Evolutionary conservation across 1,139 yeast species (phyloP), one percentile per base, ranked within the genome.

Genomic region (Suhomyces maxii): DNA sequence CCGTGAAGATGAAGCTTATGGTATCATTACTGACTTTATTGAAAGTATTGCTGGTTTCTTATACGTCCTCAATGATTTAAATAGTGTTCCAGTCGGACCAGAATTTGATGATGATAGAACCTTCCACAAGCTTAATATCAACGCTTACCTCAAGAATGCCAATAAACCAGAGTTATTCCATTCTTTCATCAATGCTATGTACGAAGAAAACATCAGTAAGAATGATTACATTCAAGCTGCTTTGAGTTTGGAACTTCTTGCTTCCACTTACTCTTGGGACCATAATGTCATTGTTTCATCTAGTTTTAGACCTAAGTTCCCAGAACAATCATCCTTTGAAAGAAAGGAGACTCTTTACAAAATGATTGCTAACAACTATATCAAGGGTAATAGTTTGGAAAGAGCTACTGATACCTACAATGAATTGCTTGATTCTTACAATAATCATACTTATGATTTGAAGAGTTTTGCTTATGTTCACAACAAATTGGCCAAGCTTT

Each of bases 51-150:
- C 82, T 34, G 85, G 82, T 32, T 87, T 89, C 65, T 67, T 89
- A 51, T 80, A 78, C 45, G 81, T 84, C 23, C 75, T 87, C 58
- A 76, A 83, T 51, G 89, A 87, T 57, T 79, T 86, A 57, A 80
- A 80, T 54, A 79, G 80, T 53, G 89, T 89, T 47, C 96, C 97
- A 18, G 79, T 78, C 42, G 93, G 91, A 18, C 84, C 84, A 40
- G 96, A 89, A 58, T 89, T 86, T 65, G 93, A 86, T 56, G 95
- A 87, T 59, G 96, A 89, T 63, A 75, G 96, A 61, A 84, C 90
- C 3, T 86, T 87, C 79, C 88, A 86, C 61, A 82, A 83, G 50
- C 74, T 89, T 58, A 86, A 85, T 58, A 85, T 89, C 58, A 82
- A 87, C 54, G 85, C 90, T 41, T 88, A 82, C 63, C 76, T 89